Base-by-base conservation (phyloP, 2,329 filamentous ascomycete genomes). In the Alternaria arbusti region DNA sequence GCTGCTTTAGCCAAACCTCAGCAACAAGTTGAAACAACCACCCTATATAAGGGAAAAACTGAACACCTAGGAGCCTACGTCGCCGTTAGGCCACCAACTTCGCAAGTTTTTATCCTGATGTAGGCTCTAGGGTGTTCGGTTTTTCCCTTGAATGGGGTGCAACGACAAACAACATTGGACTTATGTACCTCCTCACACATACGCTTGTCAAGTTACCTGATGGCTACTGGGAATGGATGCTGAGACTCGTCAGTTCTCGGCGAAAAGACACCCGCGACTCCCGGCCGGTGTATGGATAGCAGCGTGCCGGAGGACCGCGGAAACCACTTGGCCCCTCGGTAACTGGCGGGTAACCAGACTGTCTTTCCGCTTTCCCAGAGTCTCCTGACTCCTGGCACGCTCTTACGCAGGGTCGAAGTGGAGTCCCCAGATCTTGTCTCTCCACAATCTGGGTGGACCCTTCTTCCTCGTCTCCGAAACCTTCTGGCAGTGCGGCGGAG, bases 341-440 rank as follows among this genome's bases (percentile, higher is more conserved):
- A 36, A 23, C 23, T 13, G n/a, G 6, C 44, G 12, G 47, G 22
- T 36, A 28, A 25, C 36, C 40, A 58, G 47, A 25, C 30, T 30
- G 45, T 17, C 40, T 54, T 46, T 52, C 36, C 40, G 40, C 17
- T 28, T 46, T 54, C 30, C 47, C 47, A 32, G 40, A 46, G 12
- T 59, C 15, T 58, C 40, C 46, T 32, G 40, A 54, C 47, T 45
- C 54, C 50, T 50, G 56, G 47, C 50, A 55, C 44, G 45, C 61
- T 59, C 61, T 60, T 43, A 57, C 59, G 69, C 70, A 73, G 69
- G 70, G 70, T 63, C 66, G 26, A 63, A 59, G 68, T 58, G 69
- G 69, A 70, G 68, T 61, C 68, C 62, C 64, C 69, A 58, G 62
- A 63, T 65, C 59, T 44, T 23, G 50, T 28, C 52, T 51, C 59